Conservation (phyloP, 352 stramenopile species). For the Globisporangium iwayamae region DNA sequence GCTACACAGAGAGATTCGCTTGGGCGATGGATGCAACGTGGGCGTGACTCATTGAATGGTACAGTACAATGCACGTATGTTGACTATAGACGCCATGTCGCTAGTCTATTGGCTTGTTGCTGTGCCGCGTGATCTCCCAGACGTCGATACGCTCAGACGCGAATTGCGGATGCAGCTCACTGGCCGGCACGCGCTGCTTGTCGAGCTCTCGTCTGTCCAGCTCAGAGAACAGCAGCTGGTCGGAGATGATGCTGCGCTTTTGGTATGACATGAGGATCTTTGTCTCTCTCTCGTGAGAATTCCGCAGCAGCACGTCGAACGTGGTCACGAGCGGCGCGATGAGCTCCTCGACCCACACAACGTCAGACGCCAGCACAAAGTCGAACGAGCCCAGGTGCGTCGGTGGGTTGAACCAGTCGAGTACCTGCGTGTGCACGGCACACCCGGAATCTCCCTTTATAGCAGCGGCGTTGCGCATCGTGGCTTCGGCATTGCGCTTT, state of each 20-base stretch:
- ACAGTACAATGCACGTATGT: neutral
- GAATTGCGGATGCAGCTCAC: slow-evolving; percentile 20
- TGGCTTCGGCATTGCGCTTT: slow-evolving; percentile 43
- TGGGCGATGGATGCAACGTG: no score
- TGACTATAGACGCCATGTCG: neutral
- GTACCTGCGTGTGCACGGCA: slow-evolving; percentile 28
- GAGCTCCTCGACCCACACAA: slow-evolving; percentile 89
- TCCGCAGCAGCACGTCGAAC: slow-evolving; percentile 44
- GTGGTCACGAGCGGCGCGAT: slow-evolving; percentile 81
- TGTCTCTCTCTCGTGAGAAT: slow-evolving; percentile 28
- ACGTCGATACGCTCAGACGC: slow-evolving; percentile 13
- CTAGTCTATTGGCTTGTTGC: slow-evolving; percentile 14
- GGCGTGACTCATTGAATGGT: neutral
- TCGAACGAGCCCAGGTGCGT: slow-evolving; percentile 64
- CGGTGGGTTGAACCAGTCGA: slow-evolving; percentile 70
- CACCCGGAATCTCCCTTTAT: slow-evolving; percentile 1
- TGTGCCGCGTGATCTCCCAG: slow-evolving; percentile 16
- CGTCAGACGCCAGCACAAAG: slow-evolving; percentile 84
- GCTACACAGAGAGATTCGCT: neutral
- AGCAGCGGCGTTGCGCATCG: slow-evolving; percentile 25
- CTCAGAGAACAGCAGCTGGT: slow-evolving; percentile 54
- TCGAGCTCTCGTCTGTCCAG: slow-evolving; percentile 30
- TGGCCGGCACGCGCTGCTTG: slow-evolving; percentile 2
- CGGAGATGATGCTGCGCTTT: slow-evolving; percentile 55
- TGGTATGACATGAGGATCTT: slow-evolving; percentile 71